These are phyloP conservation scores for Cladosporium colombiae DNA, from an alignment of 2,329 filamentous ascomycete genomes.

Conservation along the genomic window DNA sequence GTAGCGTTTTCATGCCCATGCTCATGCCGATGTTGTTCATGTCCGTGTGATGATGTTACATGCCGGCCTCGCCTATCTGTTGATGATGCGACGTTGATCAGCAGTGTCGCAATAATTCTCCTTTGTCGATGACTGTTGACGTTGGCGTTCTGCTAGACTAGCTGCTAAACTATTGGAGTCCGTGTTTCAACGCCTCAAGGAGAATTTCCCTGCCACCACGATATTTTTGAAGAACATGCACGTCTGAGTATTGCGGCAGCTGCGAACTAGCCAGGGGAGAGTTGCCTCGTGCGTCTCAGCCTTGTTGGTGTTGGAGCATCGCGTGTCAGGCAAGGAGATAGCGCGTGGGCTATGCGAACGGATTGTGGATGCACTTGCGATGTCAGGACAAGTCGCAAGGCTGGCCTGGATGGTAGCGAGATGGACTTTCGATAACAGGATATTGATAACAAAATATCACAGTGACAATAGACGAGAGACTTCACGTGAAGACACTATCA, in stretches of 20 bases:
- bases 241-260: background rate
- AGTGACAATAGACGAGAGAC: background rate
- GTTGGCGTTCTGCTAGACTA: background rate
- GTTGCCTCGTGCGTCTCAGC: background rate
- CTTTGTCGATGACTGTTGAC: background rate
- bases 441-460: background rate
- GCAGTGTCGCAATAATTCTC: constrained; percentile 2
- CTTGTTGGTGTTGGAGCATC: background rate
- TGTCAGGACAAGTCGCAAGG: background rate
- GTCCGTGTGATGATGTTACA: constrained; percentile 19
- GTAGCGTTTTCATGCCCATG: background rate
- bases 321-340: background rate
- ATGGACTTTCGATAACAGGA: background rate
- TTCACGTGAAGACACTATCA: background rate
- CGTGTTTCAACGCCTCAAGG: constrained; percentile 4
- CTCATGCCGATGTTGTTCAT: background rate
- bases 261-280: background rate
- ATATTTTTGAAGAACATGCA: constrained; percentile 11
- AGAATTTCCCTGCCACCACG: constrained; percentile 11
- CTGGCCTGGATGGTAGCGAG: background rate
- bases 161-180: background rate
- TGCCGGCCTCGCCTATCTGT: background rate
- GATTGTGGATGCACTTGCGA: background rate
- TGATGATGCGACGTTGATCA: background rate
- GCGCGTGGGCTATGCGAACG: constrained; percentile 4